Percentiles rank a stretch among this genome's conserved stretches.
Conservation (phyloP, 2,329 filamentous ascomycete species). For the Scleromitrula shiraiana region DNA sequence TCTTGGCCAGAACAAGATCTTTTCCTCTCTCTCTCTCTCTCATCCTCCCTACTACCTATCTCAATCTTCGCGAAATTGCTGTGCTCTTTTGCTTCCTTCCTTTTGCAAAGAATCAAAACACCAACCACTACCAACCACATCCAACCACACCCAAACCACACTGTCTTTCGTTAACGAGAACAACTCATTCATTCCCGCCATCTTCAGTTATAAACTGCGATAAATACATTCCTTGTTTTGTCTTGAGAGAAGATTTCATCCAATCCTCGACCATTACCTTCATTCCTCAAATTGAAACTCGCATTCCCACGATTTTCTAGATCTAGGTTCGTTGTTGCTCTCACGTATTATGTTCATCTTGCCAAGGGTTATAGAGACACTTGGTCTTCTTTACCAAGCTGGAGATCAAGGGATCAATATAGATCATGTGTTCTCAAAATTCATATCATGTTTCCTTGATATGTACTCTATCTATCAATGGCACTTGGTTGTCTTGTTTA, state of each 20-base stretch:
- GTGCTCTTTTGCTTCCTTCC: constrained; percentile 1
- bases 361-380: background rate
- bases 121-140: background rate
- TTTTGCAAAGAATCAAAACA: background rate
- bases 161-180: too few relatives aligned
- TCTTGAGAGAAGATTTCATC: background rate
- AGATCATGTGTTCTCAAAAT: background rate
- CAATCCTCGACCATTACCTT: background rate
- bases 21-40: too few relatives aligned
- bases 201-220: too few relatives aligned
- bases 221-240: too few relatives aligned
- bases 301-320: background rate
- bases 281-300: background rate
- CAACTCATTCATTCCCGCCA: background rate
- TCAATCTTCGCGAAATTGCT: constrained; percentile 5
- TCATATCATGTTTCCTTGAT: background rate
- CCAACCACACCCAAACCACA: background rate
- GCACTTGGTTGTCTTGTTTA: background rate
- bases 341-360: background rate
- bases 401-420: background rate
- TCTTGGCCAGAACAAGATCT: constrained; percentile 4
- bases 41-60: too few relatives aligned
- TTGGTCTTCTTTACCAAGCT: too few relatives aligned
- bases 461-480: background rate
- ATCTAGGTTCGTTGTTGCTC: background rate